Conservation (phyloP, 768 basidiomycete genomes). For the Chlorophyllum brunneum region DNA sequence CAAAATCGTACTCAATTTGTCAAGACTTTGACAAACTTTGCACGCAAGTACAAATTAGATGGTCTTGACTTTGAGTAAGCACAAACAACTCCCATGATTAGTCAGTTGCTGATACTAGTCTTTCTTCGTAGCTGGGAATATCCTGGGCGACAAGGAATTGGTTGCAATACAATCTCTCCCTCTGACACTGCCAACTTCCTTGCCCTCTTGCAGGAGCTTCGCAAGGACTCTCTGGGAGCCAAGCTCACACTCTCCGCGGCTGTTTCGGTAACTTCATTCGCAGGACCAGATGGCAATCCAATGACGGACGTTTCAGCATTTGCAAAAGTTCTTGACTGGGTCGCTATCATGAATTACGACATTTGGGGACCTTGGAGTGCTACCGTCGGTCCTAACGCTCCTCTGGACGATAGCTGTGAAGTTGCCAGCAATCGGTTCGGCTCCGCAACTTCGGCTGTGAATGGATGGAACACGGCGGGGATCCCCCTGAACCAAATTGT, state of each 20-base stretch:
- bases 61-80: conserved; percentile 55
- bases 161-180: conserved; percentile 61
- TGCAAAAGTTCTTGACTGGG: conserved; percentile 56
- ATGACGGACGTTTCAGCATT: conserved; percentile 67
- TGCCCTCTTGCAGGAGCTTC: conserved; percentile 70
- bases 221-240: conserved; percentile 46
- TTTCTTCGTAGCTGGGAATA: conserved; percentile 76
- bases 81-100: not conserved
- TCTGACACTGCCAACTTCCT: conserved; percentile 78
- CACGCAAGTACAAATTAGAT: conserved; percentile 50
- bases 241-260: conserved; percentile 58
- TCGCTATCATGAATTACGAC: conserved; percentile 69
- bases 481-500: conserved; percentile 67
- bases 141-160: conserved; percentile 64
- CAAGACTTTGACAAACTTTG: conserved; percentile 49
- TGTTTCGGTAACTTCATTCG: conserved; percentile 36
- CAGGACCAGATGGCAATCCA: conserved; percentile 47
- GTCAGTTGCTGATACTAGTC: not conserved
- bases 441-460: conserved; percentile 72
- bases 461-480: conserved; percentile 71
- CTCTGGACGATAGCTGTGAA: conserved; percentile 78
- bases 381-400: conserved; percentile 81
- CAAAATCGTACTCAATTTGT: conserved; percentile 63
- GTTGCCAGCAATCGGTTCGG: conserved; percentile 55
- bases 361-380: conserved; percentile 61